Evolutionary conservation across 139 green algal species (phyloP).

Genomic region (Chlorella ohadii): DNA sequence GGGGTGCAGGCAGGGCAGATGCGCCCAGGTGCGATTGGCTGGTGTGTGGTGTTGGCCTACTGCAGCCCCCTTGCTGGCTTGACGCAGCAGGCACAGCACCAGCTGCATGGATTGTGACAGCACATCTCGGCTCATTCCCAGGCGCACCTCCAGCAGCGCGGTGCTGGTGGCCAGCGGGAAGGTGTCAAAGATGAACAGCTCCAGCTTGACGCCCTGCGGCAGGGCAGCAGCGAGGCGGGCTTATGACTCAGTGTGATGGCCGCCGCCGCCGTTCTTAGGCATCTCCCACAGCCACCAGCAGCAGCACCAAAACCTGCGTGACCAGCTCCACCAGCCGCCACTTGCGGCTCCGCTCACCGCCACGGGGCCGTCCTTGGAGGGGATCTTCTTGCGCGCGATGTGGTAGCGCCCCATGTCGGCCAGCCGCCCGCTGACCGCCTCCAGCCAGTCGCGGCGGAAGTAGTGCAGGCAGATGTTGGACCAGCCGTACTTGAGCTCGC

Average conservation of each 20-base stretch:
- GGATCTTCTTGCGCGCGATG: conserved; percentile 91
- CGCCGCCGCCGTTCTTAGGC: no score
- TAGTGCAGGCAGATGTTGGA: conserved; percentile 98
- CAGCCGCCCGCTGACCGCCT: conserved; percentile 45
- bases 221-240: neutral
- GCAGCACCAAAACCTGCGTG: no score
- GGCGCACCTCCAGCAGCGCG: conserved; percentile 69
- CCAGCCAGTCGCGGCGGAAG: conserved; percentile 86
- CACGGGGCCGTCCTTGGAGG: conserved; percentile 55
- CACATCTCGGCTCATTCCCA: no score
- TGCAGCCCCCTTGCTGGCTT: no score
- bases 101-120: no score
- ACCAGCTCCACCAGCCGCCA: no score
- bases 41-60: no score
- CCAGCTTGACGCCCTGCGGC: conserved; percentile 91
- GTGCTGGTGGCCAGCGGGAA: conserved; percentile 72
- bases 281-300: no score
- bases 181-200: conserved; percentile 98
- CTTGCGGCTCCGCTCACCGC: conserved; percentile 48
- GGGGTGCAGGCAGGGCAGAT: no score
- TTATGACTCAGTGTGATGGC: no score
- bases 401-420: conserved; percentile 74
- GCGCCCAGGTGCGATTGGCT: no score
- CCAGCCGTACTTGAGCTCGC: conserved; percentile 86
- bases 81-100: no score